Percentiles rank a stretch among this genome's conserved stretches.
Evolutionary conservation across 106 monocot genomes (phyloP).

Genomic region (Allium sativum): DNA sequence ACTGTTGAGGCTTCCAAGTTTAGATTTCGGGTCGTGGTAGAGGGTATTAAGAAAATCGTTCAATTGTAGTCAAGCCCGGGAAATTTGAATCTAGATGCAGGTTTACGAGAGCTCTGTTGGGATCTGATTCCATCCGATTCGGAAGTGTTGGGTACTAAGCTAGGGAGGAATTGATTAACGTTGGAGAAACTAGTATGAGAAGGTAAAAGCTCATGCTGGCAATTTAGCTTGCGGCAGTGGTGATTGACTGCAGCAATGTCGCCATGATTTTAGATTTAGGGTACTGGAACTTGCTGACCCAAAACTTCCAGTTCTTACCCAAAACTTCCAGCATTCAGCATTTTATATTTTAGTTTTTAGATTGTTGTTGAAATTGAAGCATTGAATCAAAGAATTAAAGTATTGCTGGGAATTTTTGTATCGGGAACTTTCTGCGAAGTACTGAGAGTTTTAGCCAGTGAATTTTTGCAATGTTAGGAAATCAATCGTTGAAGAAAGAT

Average conservation of each 20-base stretch:
- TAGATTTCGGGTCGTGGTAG: slow-evolving; percentile 14
- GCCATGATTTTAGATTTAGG: slow-evolving; percentile 13
- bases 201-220: slow-evolving; percentile 8
- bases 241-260: slow-evolving; percentile 57
- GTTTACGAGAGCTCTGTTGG: slow-evolving; percentile 14
- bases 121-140: neutral
- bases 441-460: too few species aligned
- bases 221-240: slow-evolving; percentile 16
- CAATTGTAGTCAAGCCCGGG: slow-evolving; percentile 17
- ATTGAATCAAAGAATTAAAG: too few species aligned
- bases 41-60: slow-evolving; percentile 11
- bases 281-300: too few species aligned
- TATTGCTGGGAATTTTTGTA: too few species aligned
- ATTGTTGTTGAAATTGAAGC: too few species aligned
- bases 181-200: slow-evolving; percentile 19
- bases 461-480: too few species aligned
- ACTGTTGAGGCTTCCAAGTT: slow-evolving; percentile 20
- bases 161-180: slow-evolving; percentile 23
- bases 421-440: too few species aligned
- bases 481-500: too few species aligned
- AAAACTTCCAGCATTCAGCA: too few species aligned
- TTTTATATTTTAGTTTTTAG: too few species aligned
- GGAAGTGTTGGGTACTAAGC: slow-evolving; percentile 9
- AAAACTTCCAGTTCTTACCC: too few species aligned
- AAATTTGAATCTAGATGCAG: slow-evolving; percentile 28